Conservation (phyloP, 495 filamentous ascomycete species). For the Xylaria flabelliformis region DNA sequence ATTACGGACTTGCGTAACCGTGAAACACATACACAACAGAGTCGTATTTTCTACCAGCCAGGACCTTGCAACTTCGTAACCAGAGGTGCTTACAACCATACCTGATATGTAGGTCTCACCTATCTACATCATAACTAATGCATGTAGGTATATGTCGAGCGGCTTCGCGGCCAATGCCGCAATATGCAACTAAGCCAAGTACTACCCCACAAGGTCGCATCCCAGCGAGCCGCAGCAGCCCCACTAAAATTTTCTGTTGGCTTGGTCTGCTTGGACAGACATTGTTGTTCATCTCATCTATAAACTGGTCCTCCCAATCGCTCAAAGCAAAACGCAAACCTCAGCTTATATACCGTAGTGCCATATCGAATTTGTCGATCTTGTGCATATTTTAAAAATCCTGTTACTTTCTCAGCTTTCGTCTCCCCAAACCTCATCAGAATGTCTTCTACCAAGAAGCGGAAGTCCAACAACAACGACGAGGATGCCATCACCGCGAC, state of each 20-base stretch:
- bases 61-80: too few species aligned
- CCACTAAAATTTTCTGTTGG: slow-evolving; percentile 30
- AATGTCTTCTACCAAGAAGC: slow-evolving; percentile 24
- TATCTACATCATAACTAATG: neutral
- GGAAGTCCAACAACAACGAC: slow-evolving; percentile 13
- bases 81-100: neutral
- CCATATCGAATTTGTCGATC: too few species aligned
- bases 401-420: too few species aligned
- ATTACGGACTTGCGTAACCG: too few species aligned
- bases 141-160: neutral
- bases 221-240: slow-evolving; percentile 13
- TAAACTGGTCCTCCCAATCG: too few species aligned
- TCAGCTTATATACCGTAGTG: too few species aligned
- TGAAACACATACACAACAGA: neutral
- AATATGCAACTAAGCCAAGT: slow-evolving; percentile 25
- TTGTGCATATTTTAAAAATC: too few species aligned
- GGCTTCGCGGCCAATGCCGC: neutral
- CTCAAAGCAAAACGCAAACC: too few species aligned
- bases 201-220: slow-evolving; percentile 21
- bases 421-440: neutral
- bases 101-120: neutral
- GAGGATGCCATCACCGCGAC: slow-evolving; percentile 13
- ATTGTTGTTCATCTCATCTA: too few species aligned
- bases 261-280: neutral
- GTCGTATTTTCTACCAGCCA: too few species aligned